A percentile compares a stretch with the other conserved stretches of the same genome.
phyloP scores from a whole-genome alignment of 2,329 filamentous ascomycete species.

The Fusarium pseudoanthophilum region DNA sequence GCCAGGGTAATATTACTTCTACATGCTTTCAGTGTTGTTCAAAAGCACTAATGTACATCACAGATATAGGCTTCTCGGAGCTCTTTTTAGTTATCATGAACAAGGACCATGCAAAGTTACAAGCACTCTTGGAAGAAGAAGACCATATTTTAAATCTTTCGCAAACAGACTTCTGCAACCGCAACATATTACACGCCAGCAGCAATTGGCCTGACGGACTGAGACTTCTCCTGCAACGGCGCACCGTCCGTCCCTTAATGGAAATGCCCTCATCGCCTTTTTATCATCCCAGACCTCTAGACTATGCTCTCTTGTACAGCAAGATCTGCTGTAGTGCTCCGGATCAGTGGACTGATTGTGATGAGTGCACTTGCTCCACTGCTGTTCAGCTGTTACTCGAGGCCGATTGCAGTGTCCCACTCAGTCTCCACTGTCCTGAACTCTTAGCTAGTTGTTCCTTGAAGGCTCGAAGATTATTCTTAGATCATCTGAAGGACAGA shows the following conservation, averaged over 20 bases:
- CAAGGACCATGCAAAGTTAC: no score
- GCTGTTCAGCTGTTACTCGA: not conserved
- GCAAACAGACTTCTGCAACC: rapidly evolving
- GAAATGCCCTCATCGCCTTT: no score
- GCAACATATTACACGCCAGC: not conserved
- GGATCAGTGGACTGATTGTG: not conserved
- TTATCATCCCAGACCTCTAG: not conserved
- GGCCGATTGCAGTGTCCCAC: not conserved
- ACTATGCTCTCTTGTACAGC: not conserved
- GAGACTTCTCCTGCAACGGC: not conserved
- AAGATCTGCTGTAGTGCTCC: not conserved
- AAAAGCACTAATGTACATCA: no score
- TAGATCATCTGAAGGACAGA: not conserved
- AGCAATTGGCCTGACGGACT: not conserved
- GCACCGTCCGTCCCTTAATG: not conserved
- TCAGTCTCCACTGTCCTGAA: rapidly evolving
- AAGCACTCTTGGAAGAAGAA: not conserved
- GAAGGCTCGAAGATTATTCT: not conserved
- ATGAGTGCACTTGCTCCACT: not conserved
- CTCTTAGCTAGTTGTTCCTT: not conserved
- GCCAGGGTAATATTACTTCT: no score
- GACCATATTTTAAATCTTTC: no score
- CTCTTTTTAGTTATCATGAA: no score
- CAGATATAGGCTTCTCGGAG: no score
- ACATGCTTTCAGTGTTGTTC: no score